These are phyloP conservation scores for Wallacemonas sp. DNA, from an alignment of 208 protist species.

Conservation along the genomic window DNA sequence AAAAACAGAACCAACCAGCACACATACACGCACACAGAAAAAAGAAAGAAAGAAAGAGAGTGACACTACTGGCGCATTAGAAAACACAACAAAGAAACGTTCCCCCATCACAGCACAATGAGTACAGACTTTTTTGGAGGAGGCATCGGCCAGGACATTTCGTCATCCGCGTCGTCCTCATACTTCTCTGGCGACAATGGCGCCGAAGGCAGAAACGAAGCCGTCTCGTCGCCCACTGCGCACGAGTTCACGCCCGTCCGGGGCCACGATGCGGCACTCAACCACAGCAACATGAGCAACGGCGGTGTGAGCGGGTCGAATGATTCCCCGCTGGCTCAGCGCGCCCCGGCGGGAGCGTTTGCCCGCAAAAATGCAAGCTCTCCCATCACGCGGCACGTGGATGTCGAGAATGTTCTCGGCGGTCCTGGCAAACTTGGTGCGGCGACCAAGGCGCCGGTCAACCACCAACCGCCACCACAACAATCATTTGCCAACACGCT, in stretches of 20 bases:
- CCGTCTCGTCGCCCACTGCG: neutral
- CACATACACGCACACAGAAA: slow-evolving; percentile 16
- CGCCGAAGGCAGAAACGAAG: neutral
- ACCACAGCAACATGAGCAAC: slow-evolving; percentile 14
- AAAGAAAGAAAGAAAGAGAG: neutral
- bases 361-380: neutral
- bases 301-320: neutral
- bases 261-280: slow-evolving; percentile 2
- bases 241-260: neutral
- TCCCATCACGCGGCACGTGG: neutral
- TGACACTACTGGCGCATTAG: neutral
- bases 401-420: slow-evolving; percentile 3
- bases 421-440: neutral
- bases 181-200: slow-evolving; percentile 21
- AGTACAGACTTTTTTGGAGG: neutral
- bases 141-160: slow-evolving; percentile 18
- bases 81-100: no score
- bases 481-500: slow-evolving; percentile 4
- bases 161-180: slow-evolving; percentile 28
- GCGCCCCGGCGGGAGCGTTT: neutral
- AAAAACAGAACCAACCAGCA: no score
- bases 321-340: neutral
- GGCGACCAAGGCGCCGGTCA: slow-evolving; percentile 6
- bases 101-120: neutral
- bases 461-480: slow-evolving; percentile 16